Conservation (phyloP, 768 basidiomycete genomes). For the Tephrocybe sp. region DNA sequence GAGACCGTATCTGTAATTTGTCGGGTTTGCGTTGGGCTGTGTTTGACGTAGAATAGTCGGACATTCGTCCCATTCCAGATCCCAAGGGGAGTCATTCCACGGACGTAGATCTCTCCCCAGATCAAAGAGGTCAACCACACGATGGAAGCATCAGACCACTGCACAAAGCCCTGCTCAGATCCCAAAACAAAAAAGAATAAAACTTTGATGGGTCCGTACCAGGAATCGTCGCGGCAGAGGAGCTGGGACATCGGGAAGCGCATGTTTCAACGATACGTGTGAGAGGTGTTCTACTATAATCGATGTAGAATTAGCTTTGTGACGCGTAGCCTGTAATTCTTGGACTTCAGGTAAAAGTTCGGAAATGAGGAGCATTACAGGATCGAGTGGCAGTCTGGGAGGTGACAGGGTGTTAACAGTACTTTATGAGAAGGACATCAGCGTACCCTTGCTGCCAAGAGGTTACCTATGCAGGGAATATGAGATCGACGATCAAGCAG, state of each 20-base stretch:
- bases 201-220: conserved; percentile 39
- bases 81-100: conserved; percentile 81
- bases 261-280: conserved; percentile 61
- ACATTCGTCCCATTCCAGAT: conserved; percentile 92
- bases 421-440: not conserved
- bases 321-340: conserved; percentile 67
- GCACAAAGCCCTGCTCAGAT: conserved; percentile 5
- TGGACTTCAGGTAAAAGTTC: conserved; percentile 87
- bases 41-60: conserved; percentile 88
- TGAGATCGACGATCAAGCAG: not conserved
- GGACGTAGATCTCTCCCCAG: conserved; percentile 95
- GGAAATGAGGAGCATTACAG: conserved; percentile 83
- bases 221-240: conserved; percentile 71
- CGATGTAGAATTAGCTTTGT: conserved; percentile 59
- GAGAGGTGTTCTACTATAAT: conserved; percentile 76
- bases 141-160: conserved; percentile 93
- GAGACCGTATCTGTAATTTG: conserved; percentile 79
- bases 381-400: conserved; percentile 84
- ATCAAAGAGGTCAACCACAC: conserved; percentile 92
- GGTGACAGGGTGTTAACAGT: not conserved
- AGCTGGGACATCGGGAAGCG: conserved; percentile 70
- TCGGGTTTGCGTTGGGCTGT: conserved; percentile 64
- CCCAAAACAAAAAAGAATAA: not conserved
- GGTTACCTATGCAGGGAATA: conserved; percentile 50
- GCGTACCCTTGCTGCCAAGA: conserved; percentile 95